Evolutionary conservation across 2,329 filamentous ascomycete species (phyloP), one percentile per base, ranked within the genome.

Genomic region (Dissoconium aciculare): DNA sequence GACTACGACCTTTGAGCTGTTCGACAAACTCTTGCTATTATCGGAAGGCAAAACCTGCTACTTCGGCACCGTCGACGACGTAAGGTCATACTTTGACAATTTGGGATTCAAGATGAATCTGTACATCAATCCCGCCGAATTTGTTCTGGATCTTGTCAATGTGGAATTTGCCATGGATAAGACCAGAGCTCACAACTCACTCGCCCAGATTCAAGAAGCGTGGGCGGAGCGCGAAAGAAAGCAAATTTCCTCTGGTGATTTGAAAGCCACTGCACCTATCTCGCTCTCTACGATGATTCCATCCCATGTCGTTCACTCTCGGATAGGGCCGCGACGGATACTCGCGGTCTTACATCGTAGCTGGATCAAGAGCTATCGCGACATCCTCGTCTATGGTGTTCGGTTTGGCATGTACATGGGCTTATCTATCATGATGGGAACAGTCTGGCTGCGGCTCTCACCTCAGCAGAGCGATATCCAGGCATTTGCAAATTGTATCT

Each of bases 351-450:
- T 84, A 4, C 77, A 83, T 45, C 70, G 81, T 10, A 70, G 70
- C 13, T 79, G 78, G 43, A 71, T 87, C 50, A 89, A 89, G 57
- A 74, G 70, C 31, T 77, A 82, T 49, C 71, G 81, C 15, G 81
- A 89, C 48, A 61, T 85, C 2, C 67, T 87, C 23, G 78, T 74
- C 0, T 87, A 87, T 45, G 77, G 75, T 0, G 79, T 85, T 39
- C 69, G 81, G 2, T 59, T 85, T 17, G 72, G 66, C 17, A 87
- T 85, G 79, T 85, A 85, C 50, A 59, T 72, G 23, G 69, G 67
- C 11, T 62, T 85, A 4, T 78, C 78, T 1, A 69, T 84, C 39
- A 73, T 85, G 66, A 81, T 83, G 74, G 80, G 81, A 3, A 87
- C 80, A 0, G 77, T 87, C 5, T 89, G 78, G 72, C 56, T 85